phyloP scores from a whole-genome alignment of 495 filamentous ascomycete species.

The Penicillium goetzii region DNA sequence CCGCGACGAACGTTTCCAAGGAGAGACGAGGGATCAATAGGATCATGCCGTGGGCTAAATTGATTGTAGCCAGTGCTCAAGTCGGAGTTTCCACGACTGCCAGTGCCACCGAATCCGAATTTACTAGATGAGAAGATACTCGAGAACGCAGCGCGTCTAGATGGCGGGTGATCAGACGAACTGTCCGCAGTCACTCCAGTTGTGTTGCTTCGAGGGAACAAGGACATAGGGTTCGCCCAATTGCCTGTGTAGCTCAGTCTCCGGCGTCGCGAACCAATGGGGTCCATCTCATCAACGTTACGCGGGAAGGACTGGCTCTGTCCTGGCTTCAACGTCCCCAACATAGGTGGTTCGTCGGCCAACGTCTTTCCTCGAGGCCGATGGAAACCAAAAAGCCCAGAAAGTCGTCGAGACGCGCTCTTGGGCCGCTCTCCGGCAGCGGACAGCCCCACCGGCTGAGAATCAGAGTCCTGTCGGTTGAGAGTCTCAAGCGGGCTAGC shows the following conservation, averaged over 20 bases:
- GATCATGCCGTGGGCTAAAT: conserved; percentile 63
- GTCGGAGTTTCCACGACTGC: conserved; percentile 49
- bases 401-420: conserved; percentile 57
- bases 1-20: conserved; percentile 60
- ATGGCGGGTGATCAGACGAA: conserved; percentile 50
- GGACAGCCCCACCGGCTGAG: conserved; percentile 39
- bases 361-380: conserved; percentile 71
- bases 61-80: conserved; percentile 59
- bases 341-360: conserved; percentile 67
- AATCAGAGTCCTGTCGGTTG: conserved; percentile 53
- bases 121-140: conserved; percentile 51
- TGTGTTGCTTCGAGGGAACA: conserved; percentile 54
- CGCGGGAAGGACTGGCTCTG: conserved; percentile 86
- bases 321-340: conserved; percentile 73
- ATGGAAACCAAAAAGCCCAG: conserved; percentile 67
- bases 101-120: conserved; percentile 46
- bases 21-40: conserved; percentile 57
- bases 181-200: conserved; percentile 46
- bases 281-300: conserved; percentile 67
- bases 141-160: conserved; percentile 48
- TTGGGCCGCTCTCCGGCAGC: conserved; percentile 49
- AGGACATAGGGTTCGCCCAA: conserved; percentile 60
- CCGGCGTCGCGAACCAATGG: conserved; percentile 65
- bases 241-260: conserved; percentile 68
- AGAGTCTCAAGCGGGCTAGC: conserved; percentile 69